A percentile compares a stretch with the other conserved stretches of the same genome.
These are phyloP conservation scores for Nannochloropsis salina DNA, from an alignment of 108 stramenopile genomes.

Conservation along the genomic window DNA sequence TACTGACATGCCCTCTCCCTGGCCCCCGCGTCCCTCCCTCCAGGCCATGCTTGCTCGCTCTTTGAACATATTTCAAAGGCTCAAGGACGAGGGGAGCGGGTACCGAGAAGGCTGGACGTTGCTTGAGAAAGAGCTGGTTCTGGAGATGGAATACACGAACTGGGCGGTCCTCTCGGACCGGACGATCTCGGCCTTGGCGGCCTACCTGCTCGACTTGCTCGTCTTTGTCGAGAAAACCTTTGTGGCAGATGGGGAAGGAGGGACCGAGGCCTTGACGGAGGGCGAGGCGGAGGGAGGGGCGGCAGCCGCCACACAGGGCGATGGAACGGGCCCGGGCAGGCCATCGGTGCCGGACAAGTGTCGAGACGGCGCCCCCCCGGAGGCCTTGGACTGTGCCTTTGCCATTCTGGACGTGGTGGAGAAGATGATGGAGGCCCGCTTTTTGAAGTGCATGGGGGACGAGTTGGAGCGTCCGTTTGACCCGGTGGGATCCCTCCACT, in stretches of 20 bases:
- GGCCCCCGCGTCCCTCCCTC: neutral
- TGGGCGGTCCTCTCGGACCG: neutral
- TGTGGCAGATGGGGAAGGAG: neutral
- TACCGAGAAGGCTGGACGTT: neutral
- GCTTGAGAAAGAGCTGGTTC: neutral
- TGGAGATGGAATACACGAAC: constrained; percentile 13
- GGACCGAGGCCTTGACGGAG: neutral
- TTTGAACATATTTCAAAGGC: neutral
- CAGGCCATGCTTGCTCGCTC: neutral
- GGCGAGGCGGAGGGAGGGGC: neutral
- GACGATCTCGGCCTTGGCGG: neutral
- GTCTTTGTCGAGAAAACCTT: neutral
- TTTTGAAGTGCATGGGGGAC: neutral
- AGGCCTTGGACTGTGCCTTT: neutral
- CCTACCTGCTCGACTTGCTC: neutral
- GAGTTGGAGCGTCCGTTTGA: neutral
- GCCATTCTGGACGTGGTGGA: neutral
- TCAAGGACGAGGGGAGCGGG: neutral
- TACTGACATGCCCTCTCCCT: too few species aligned
- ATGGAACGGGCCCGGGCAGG: neutral
- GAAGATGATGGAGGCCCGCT: neutral
- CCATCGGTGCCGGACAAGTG: neutral
- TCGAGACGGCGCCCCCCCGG: neutral
- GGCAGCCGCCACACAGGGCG: neutral
- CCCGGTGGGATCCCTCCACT: neutral